Percentiles rank a stretch among this genome's conserved stretches.
These are phyloP conservation scores for Piper betle DNA, from an alignment of 164 flowering plant species.

Conservation along the genomic window DNA sequence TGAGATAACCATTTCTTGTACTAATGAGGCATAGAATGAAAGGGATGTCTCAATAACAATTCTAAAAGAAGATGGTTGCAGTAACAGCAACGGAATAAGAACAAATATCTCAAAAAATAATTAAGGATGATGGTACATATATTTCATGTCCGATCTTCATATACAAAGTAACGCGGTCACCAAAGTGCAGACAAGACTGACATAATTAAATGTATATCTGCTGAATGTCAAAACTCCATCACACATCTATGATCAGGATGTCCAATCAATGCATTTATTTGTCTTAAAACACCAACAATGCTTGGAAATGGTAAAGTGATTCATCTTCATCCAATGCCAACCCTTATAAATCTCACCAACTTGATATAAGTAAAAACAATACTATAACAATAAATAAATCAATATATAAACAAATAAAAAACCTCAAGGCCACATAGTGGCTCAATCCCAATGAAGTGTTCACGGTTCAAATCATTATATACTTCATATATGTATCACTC, in stretches of 20 bases:
- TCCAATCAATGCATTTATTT: no score
- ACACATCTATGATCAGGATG: background rate
- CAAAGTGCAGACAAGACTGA: background rate
- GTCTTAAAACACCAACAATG: no score
- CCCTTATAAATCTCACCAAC: background rate
- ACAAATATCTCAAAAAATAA: no score
- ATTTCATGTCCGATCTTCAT: no score
- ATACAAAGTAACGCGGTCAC: background rate
- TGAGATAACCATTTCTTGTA: background rate
- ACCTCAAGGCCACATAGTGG: background rate
- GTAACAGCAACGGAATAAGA: background rate
- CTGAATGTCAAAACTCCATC: background rate
- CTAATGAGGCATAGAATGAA: background rate
- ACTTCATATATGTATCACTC: no score
- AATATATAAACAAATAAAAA: no score
- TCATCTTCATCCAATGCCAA: background rate
- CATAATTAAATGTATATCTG: background rate
- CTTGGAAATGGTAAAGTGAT: no score
- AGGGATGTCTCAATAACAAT: background rate
- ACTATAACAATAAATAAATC: no score
- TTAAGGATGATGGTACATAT: background rate
- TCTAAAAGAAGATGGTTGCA: background rate
- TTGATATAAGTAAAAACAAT: no score
- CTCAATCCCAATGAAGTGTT: background rate
- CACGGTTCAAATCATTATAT: background rate